Evolutionary conservation across 2,329 filamentous ascomycete genomes (phyloP).

Genomic region (Basipetospora chlamydospora): DNA sequence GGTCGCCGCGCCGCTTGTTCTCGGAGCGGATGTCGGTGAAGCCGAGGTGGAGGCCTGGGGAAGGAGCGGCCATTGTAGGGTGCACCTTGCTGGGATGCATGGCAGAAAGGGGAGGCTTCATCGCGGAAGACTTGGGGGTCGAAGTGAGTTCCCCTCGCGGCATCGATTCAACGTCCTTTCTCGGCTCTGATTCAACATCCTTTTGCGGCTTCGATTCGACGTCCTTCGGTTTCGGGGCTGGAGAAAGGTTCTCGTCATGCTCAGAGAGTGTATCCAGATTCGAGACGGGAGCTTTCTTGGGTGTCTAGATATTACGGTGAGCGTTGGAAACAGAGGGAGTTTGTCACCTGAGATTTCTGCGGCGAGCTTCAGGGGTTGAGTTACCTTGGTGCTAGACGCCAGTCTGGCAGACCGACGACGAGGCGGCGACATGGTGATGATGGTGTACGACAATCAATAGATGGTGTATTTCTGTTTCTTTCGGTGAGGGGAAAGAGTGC

Average conservation of each 20-base stretch:
- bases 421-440: constrained; percentile 22
- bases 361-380: neutral
- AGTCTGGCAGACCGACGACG: constrained; percentile 30
- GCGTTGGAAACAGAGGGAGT: neutral
- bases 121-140: constrained; percentile 50
- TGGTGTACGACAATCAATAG: neutral
- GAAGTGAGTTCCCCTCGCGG: constrained; percentile 13
- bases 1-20: constrained; percentile 28
- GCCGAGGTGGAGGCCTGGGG: constrained; percentile 68
- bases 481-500: neutral
- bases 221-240: constrained; percentile 14
- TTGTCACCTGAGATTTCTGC: neutral
- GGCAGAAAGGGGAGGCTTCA: constrained; percentile 60
- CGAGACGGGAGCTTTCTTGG: constrained; percentile 7
- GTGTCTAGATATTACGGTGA: neutral
- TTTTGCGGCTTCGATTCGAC: constrained; percentile 23
- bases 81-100: constrained; percentile 87
- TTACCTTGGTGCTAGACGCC: constrained; percentile 12
- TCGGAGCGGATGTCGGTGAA: constrained; percentile 53
- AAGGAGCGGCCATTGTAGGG: constrained; percentile 58
- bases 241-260: constrained; percentile 17
- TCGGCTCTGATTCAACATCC: too few relatives aligned
- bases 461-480: constrained; percentile 3
- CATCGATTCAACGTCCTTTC: constrained; percentile 15
- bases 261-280: constrained; percentile 29